Evolutionary conservation across 192 early-diverging fungal genomes (phyloP).

Genomic region (Coemansia sp.): DNA sequence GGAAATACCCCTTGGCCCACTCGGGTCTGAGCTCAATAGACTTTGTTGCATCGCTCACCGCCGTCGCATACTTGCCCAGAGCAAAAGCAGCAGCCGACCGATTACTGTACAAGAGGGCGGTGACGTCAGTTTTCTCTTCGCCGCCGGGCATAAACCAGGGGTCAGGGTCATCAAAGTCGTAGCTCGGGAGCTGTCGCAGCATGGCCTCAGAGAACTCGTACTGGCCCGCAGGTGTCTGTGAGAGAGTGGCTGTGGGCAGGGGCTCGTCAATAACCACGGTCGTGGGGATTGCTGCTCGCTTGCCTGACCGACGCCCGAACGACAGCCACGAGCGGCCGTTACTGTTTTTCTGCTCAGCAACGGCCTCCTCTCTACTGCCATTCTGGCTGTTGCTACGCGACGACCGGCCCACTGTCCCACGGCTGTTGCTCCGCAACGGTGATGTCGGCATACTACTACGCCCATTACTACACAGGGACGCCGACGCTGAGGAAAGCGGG

Average conservation of each 20-base stretch:
- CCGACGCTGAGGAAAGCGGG: conserved; percentile 1
- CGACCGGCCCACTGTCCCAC: not conserved
- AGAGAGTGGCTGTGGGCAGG: conserved; percentile 18
- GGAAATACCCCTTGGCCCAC: conserved; percentile 63
- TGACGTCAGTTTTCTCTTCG: conserved; percentile 35
- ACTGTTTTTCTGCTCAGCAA: conserved; percentile 5
- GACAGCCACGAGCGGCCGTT: conserved; percentile 20
- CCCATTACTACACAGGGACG: not conserved
- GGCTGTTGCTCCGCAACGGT: not conserved
- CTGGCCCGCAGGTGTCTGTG: conserved; percentile 26
- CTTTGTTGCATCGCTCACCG: conserved; percentile 28
- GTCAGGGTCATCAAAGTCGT: not conserved
- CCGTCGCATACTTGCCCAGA: conserved; percentile 40
- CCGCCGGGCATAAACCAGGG: conserved; percentile 28
- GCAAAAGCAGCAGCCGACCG: conserved; percentile 41
- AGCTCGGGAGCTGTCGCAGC: conserved; percentile 22
- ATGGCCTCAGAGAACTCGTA: conserved; percentile 43
- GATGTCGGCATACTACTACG: conserved; percentile 1
- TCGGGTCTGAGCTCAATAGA: conserved; percentile 26
- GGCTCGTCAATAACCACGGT: conserved; percentile 41
- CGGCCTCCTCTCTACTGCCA: not conserved
- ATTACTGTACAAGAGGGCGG: conserved; percentile 50
- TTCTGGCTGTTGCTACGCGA: not conserved
- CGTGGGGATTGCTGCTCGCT: not conserved
- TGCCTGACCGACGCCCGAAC: not conserved